These are phyloP conservation scores for Lactarius hatsudake DNA, from an alignment of 768 basidiomycete genomes.

Conservation along the genomic window DNA sequence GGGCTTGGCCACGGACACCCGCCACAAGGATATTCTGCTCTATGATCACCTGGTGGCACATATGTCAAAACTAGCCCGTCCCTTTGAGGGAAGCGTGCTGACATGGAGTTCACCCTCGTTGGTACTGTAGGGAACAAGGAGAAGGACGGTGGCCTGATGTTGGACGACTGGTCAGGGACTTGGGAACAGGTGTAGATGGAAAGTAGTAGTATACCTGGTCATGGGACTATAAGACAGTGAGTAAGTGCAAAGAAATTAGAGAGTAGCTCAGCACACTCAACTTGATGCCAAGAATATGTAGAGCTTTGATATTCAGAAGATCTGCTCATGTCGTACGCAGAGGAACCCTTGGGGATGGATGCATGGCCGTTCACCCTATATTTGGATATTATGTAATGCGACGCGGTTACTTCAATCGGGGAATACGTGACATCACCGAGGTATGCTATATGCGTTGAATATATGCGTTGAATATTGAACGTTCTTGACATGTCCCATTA, in stretches of 20 bases:
- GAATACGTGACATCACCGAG: not conserved
- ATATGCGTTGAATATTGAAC: not conserved
- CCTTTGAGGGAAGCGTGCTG: conserved; percentile 8
- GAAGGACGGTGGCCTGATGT: conserved; percentile 67
- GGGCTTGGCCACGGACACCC: conserved; percentile 64
- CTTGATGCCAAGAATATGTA: conserved; percentile 86
- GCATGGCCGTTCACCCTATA: not conserved
- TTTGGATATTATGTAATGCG: conserved; percentile 14
- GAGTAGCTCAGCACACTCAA: conserved; percentile 35
- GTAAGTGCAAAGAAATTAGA: not conserved
- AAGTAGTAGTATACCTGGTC: conserved; percentile 59
- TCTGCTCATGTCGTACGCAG: conserved; percentile 13
- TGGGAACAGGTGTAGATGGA: conserved; percentile 9
- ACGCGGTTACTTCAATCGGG: not conserved
- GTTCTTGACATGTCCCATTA: conserved; percentile 19
- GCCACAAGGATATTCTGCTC: conserved; percentile 71
- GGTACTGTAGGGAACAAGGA: conserved; percentile 70
- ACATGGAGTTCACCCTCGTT: conserved; percentile 67
- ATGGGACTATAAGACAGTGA: conserved; percentile 57
- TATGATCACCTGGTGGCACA: conserved; percentile 56
- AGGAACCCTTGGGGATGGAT: not conserved
- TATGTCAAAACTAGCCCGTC: conserved; percentile 10
- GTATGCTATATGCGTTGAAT: not conserved
- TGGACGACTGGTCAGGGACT: conserved; percentile 28
- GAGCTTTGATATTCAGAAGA: conserved; percentile 29